Evolutionary conservation across 1,139 yeast genomes (phyloP).

Genomic region (Suhomyces guaymorum): DNA sequence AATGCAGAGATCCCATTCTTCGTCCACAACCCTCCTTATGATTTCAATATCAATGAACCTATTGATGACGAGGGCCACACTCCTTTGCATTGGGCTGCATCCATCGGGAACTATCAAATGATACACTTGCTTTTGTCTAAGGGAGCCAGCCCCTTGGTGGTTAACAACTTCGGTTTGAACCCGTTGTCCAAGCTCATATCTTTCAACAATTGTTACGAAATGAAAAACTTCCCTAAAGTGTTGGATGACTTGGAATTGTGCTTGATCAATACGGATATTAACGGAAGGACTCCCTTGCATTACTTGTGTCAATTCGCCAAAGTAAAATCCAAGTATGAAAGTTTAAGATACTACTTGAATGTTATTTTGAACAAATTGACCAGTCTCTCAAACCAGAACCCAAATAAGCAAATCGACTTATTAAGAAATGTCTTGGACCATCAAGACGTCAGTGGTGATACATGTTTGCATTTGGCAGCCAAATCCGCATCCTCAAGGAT

Average conservation of each 20-base stretch:
- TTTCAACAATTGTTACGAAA: conserved; percentile 85
- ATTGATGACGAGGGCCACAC: conserved; percentile 97
- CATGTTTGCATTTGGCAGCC: conserved; percentile 66
- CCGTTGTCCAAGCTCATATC: conserved; percentile 80
- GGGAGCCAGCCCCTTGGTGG: conserved; percentile 76
- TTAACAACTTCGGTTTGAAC: conserved; percentile 78
- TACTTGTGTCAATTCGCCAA: conserved; percentile 65
- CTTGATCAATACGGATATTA: conserved; percentile 67
- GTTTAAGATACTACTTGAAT: conserved; percentile 42
- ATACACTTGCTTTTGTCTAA: conserved; percentile 67
- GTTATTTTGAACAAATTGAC: conserved; percentile 40
- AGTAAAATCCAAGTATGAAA: conserved; percentile 48
- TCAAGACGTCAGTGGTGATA: conserved; percentile 68
- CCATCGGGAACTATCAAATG: conserved; percentile 78
- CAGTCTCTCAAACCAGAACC: conserved; percentile 32
- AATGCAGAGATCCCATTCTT: conserved; percentile 73
- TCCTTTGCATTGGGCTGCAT: conserved; percentile 95
- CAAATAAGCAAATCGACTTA: conserved; percentile 40
- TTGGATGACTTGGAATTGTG: conserved; percentile 71
- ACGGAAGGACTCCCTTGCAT: conserved; percentile 73
- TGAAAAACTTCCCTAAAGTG: conserved; percentile 70
- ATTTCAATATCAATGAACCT: conserved; percentile 79
- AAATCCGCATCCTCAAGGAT: conserved; percentile 43
- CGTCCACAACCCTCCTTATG: conserved; percentile 71
- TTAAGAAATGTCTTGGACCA: conserved; percentile 65